Evolutionary conservation across 2,329 filamentous ascomycete species (phyloP).

Genomic region (Ophiocordyceps unilateralis): DNA sequence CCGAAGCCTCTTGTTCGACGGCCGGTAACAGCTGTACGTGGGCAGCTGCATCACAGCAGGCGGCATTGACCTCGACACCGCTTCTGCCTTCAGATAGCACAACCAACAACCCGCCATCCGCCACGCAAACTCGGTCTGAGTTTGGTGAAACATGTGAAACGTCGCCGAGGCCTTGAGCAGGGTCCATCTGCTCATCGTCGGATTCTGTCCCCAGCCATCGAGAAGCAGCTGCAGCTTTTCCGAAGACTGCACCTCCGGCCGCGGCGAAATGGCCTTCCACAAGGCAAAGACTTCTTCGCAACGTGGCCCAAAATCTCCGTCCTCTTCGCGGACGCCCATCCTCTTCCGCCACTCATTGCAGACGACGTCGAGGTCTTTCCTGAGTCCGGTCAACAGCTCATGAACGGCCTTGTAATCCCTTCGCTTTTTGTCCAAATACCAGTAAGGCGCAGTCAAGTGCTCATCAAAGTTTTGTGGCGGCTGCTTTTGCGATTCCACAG

Average conservation of each 20-base stretch:
- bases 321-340: constrained; percentile 3
- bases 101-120: constrained; percentile 20
- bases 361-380: constrained; percentile 14
- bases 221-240: constrained; percentile 13
- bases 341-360: constrained; percentile 16
- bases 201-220: constrained; percentile 8
- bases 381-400: constrained; percentile 16
- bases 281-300: constrained; percentile 6
- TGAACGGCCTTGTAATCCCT: constrained; percentile 6
- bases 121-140: constrained; percentile 22
- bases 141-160: constrained; percentile 20
- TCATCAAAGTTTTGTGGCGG: constrained; percentile 1
- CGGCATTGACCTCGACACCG: not conserved
- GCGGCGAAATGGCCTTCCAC: not conserved
- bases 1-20: too few relatives aligned
- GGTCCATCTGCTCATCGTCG: constrained; percentile 23
- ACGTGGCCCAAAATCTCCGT: constrained; percentile 8
- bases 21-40: not conserved
- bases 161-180: constrained; percentile 31
- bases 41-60: not conserved
- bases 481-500: constrained; percentile 2
- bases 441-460: constrained; percentile 8
- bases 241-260: constrained; percentile 1
- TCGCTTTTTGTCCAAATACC: constrained; percentile 15
- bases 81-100: not conserved